Conservation (phyloP, 2,329 filamentous ascomycete species). For the Cladobotryum mycophilum region DNA sequence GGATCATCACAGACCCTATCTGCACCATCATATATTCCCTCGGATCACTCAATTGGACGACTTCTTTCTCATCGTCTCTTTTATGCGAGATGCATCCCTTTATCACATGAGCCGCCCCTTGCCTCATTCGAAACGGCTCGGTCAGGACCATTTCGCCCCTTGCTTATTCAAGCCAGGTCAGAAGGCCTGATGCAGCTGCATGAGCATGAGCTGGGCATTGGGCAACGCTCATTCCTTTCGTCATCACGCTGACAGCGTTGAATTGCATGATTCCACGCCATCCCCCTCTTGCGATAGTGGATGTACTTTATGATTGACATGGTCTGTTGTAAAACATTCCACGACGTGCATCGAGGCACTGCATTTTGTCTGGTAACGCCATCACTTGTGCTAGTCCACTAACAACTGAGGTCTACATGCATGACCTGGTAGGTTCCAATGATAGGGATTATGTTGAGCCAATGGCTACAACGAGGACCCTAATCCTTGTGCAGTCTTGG, state of each 20-base stretch:
- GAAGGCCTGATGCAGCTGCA: constrained; percentile 15
- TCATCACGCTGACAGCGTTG: neutral
- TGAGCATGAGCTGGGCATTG: constrained; percentile 1
- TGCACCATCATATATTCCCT: no score
- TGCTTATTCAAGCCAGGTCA: constrained; percentile 12
- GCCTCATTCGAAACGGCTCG: constrained; percentile 5
- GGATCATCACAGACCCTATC: no score
- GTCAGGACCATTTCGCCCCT: constrained; percentile 3
- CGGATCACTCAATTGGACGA: no score
- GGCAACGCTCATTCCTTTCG: constrained; percentile 4
- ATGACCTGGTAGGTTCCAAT: neutral
- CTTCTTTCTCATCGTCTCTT: no score
- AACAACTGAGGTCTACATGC: neutral
- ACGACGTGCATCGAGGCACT: no score
- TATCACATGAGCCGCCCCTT: neutral
- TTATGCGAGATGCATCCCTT: neutral
- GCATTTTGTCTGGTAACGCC: no score
- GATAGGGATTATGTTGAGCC: no score
- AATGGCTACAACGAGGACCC: no score
- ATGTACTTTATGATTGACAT: neutral
- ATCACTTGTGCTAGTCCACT: no score
- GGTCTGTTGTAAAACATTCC: neutral
- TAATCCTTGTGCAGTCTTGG: no score
- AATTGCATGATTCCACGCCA: neutral
- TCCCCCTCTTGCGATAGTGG: neutral